A percentile compares a stretch with the other conserved stretches of the same genome.
phyloP scores from a whole-genome alignment of 2,329 filamentous ascomycete genomes.

The Diaporthe ampelina region DNA sequence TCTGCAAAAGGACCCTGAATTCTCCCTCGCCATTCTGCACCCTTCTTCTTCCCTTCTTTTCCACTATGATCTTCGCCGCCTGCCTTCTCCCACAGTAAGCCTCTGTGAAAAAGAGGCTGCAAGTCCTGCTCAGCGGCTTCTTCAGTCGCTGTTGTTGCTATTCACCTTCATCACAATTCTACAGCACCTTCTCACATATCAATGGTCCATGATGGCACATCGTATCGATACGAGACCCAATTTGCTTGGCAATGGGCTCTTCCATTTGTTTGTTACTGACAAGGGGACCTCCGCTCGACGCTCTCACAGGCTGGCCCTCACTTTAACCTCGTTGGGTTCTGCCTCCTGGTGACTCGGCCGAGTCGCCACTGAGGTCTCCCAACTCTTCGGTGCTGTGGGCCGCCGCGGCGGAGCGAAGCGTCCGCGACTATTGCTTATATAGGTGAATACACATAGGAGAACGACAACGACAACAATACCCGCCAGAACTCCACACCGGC shows the following conservation, averaged over 20 bases:
- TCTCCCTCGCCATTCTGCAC: conserved; percentile 19
- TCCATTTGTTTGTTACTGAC: conserved; percentile 47
- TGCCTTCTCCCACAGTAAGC: neutral
- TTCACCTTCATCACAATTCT: neutral
- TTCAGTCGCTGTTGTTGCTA: conserved; percentile 2
- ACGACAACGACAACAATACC: conserved; percentile 46
- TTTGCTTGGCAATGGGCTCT: conserved; percentile 47
- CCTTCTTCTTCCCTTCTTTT: neutral
- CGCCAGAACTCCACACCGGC: conserved; percentile 32
- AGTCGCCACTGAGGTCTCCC: conserved; percentile 54
- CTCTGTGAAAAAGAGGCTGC: neutral
- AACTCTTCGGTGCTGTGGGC: conserved; percentile 78
- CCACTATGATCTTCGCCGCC: neutral
- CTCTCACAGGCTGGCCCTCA: conserved; percentile 68
- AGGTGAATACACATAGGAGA: conserved; percentile 64
- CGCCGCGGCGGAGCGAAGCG: conserved; percentile 74
- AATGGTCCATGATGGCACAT: neutral
- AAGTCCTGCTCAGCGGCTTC: neutral
- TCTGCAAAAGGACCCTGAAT: conserved; percentile 34
- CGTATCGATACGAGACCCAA: conserved; percentile 25
- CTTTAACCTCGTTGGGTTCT: conserved; percentile 79
- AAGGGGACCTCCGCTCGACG: conserved; percentile 71
- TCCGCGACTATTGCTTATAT: conserved; percentile 61
- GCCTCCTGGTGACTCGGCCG: conserved; percentile 42
- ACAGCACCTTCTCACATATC: neutral